These are phyloP conservation scores for Lactifluus hygrophoroides DNA, from an alignment of 768 basidiomycete genomes.

Conservation along the genomic window DNA sequence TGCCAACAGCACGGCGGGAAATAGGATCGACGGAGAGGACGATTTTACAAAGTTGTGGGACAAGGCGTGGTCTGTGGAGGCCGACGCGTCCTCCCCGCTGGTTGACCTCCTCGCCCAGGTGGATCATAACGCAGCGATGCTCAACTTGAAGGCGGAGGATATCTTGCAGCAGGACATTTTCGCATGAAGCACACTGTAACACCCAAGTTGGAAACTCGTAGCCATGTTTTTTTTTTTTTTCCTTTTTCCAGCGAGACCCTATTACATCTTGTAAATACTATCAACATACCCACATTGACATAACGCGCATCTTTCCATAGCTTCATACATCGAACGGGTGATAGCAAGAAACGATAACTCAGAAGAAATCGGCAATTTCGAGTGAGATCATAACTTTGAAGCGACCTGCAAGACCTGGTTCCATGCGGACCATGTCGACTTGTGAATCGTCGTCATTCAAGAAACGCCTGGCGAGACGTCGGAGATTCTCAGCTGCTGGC, in stretches of 20 bases:
- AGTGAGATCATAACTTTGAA: not conserved
- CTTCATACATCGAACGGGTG: not conserved
- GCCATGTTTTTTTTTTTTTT: no score
- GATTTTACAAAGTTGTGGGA: not conserved
- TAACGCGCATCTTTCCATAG: no score
- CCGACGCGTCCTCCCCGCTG: not conserved
- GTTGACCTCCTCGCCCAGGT: not conserved
- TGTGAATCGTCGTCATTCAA: not conserved
- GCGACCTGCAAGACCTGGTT: not conserved
- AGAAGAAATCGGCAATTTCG: not conserved
- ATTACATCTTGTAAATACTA: no score
- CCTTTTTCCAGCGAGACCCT: no score
- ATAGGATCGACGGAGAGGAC: not conserved
- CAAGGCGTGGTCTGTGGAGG: not conserved
- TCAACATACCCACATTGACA: no score
- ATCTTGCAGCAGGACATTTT: conserved; percentile 12
- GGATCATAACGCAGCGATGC: not conserved
- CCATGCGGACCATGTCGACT: not conserved
- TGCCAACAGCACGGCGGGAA: not conserved
- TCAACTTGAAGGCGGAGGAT: conserved; percentile 8
- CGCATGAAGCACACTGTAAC: not conserved
- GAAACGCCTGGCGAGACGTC: not conserved
- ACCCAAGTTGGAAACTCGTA: not conserved
- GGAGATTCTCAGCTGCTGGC: not conserved
- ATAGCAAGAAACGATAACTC: not conserved